Evolutionary conservation across 2,329 filamentous ascomycete genomes (phyloP).

Genomic region (Phaeosphaeriaceae sp.): DNA sequence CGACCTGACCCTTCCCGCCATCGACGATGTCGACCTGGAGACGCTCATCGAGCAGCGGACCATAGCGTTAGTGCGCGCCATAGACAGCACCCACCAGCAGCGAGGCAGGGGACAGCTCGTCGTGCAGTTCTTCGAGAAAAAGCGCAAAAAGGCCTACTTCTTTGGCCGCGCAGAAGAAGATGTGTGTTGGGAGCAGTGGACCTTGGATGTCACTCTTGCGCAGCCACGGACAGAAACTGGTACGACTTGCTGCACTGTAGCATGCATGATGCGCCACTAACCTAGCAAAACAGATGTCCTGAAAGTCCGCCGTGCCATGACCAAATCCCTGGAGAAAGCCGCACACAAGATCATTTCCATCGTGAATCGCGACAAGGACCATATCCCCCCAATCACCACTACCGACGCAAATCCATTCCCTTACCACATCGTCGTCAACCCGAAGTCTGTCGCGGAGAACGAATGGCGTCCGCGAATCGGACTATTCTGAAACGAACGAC

Average conservation of each 20-base stretch:
- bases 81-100: conserved; percentile 64
- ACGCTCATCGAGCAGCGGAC: conserved; percentile 92
- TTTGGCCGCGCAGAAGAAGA: conserved; percentile 85
- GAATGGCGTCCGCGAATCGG: conserved; percentile 82
- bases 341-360: conserved; percentile 89
- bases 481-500: conserved; percentile 27
- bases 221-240: conserved; percentile 88
- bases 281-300: conserved; percentile 70
- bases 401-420: conserved; percentile 93
- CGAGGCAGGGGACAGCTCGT: conserved; percentile 77
- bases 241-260: conserved; percentile 52
- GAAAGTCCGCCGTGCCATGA: conserved; percentile 90
- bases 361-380: conserved; percentile 88
- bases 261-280: not conserved
- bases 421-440: conserved; percentile 89
- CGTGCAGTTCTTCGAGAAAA: conserved; percentile 95
- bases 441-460: conserved; percentile 66
- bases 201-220: conserved; percentile 89
- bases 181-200: conserved; percentile 97
- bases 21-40: conserved; percentile 89
- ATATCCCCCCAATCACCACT: conserved; percentile 95
- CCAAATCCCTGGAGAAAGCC: conserved; percentile 84
- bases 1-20: conserved; percentile 86
- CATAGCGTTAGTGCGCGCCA: conserved; percentile 77
- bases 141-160: conserved; percentile 75